These are phyloP conservation scores for Actinomortierella wolfii DNA, from an alignment of 371 early-diverging fungal species.

Conservation along the genomic window DNA sequence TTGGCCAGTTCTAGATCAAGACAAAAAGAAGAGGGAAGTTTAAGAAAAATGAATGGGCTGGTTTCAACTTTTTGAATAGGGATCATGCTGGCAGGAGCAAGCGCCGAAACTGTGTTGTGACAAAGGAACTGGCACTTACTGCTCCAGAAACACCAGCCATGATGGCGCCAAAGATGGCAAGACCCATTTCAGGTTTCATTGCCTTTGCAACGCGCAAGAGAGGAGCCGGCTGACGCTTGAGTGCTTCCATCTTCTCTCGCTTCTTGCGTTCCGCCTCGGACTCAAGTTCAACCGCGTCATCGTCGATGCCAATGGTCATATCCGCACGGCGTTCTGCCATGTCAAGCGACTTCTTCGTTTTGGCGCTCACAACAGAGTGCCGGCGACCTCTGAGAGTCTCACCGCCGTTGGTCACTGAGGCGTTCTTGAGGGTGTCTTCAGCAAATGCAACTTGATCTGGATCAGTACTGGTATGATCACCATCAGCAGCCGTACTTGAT, in stretches of 20 bases:
- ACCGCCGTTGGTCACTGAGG: no score
- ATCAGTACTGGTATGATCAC: no score
- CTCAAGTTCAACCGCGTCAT: conserved; percentile 9
- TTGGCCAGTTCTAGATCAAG: conserved; percentile 33
- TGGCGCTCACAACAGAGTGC: no score
- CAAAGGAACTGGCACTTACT: conserved; percentile 12
- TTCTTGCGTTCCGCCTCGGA: conserved; percentile 3
- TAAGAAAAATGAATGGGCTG: conserved; percentile 51
- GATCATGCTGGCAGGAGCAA: no score
- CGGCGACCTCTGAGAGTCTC: no score
- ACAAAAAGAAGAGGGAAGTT: no score
- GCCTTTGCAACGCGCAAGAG: conserved; percentile 31
- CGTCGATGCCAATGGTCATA: conserved; percentile 6
- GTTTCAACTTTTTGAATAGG: no score
- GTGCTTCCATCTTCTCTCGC: conserved; percentile 13
- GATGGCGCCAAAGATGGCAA: conserved; percentile 28
- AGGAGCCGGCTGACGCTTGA: conserved; percentile 14
- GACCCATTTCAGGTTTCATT: conserved; percentile 16
- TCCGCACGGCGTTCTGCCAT: conserved; percentile 9
- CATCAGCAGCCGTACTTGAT: no score
- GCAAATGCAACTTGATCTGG: no score
- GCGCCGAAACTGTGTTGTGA: not conserved
- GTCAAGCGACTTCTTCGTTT: conserved; percentile 1
- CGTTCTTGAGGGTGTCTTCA: no score
- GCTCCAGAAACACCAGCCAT: conserved; percentile 30